phyloP scores from a whole-genome alignment of 176 grass and related monocot species.

The Puccinellia tenuiflora region DNA sequence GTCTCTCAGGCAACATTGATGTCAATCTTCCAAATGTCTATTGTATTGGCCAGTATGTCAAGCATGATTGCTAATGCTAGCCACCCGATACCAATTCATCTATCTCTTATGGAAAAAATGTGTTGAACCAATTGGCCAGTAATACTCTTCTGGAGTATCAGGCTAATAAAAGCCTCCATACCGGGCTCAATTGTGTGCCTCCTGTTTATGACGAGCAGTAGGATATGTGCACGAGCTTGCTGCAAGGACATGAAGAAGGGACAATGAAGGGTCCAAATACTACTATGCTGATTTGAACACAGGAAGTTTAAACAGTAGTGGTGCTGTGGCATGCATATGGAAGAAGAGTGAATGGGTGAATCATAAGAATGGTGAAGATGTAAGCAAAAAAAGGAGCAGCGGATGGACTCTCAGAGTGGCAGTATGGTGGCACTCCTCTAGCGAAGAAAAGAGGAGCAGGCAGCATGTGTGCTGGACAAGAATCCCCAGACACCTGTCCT shows the following conservation, averaged over 20 bases:
- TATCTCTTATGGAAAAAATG: background rate
- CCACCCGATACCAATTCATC: background rate
- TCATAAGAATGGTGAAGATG: background rate
- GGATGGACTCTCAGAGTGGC: background rate
- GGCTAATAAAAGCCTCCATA: background rate
- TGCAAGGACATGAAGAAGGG: background rate
- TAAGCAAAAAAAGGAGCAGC: background rate
- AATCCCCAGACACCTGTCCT: background rate
- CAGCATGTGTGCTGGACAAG: background rate
- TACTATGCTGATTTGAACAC: background rate
- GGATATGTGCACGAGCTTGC: background rate
- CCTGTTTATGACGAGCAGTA: background rate
- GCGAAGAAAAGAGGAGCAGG: background rate
- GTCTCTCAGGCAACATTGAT: background rate
- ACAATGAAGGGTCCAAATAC: background rate
- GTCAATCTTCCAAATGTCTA: background rate
- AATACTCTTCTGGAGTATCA: too few relatives aligned
- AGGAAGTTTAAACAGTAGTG: background rate
- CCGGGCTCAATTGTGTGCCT: background rate
- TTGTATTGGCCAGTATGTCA: background rate
- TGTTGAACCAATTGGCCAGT: background rate
- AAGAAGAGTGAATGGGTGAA: background rate
- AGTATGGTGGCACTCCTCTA: background rate
- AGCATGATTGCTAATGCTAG: background rate
- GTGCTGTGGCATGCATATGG: background rate